Percentiles rank a stretch among this genome's conserved stretches.
Conservation (phyloP, 306 rosid genomes). For the Vicia sativa region DNA sequence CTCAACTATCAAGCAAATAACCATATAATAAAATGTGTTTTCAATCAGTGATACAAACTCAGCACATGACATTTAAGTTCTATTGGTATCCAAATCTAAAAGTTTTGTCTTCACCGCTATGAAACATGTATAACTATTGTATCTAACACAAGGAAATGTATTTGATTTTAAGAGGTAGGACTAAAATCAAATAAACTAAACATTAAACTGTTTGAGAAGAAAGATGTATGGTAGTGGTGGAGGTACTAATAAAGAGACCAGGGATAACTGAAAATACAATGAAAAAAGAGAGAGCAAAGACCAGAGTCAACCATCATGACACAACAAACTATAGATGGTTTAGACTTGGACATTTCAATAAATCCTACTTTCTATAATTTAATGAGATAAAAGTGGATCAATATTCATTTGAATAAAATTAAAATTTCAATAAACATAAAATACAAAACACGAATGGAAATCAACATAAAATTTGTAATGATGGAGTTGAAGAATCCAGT, state of each 20-base stretch:
- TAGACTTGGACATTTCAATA: too few species aligned
- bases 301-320: not conserved
- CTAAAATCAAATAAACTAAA: conserved; percentile 5
- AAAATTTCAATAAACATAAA: not conserved
- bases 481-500: not conserved
- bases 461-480: not conserved
- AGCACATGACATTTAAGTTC: not conserved
- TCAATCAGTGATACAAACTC: not conserved
- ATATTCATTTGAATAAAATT: too few species aligned
- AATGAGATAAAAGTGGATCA: not conserved
- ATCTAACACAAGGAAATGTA: not conserved
- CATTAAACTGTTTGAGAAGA: not conserved
- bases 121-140: not conserved
- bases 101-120: not conserved
- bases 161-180: not conserved
- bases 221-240: not conserved
- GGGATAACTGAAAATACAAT: not conserved
- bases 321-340: not conserved
- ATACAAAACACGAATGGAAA: conserved; percentile 5
- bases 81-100: not conserved
- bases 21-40: not conserved
- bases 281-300: not conserved
- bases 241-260: not conserved
- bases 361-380: too few species aligned
- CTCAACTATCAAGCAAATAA: too few species aligned